phyloP scores from a whole-genome alignment of 176 grass and related monocot genomes.

The Echinochloa phyllopogon region DNA sequence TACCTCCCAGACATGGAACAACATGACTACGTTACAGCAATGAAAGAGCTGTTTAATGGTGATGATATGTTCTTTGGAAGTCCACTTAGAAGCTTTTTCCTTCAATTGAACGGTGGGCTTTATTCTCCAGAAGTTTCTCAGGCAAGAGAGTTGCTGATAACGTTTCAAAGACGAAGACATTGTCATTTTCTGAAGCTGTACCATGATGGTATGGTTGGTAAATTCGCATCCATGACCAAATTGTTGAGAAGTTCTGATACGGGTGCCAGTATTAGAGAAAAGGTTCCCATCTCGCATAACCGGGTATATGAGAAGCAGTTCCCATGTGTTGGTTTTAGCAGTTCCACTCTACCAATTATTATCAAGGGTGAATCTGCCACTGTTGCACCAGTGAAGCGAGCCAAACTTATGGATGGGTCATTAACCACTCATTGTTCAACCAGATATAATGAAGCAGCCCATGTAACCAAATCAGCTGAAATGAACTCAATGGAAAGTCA shows the following conservation, averaged over 20 bases:
- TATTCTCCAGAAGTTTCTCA: constrained; percentile 77
- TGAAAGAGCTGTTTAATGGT: constrained; percentile 71
- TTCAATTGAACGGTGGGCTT: constrained; percentile 65
- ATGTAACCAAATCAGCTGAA: constrained; percentile 49
- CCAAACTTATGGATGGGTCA: constrained; percentile 45
- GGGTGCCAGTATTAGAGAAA: constrained; percentile 43
- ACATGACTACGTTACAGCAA: constrained; percentile 49
- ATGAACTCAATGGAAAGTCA: constrained; percentile 44
- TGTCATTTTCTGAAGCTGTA: constrained; percentile 72
- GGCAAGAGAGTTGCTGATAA: constrained; percentile 58
- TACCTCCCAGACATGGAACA: constrained; percentile 82
- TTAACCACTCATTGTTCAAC: constrained; percentile 33
- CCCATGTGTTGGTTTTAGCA: constrained; percentile 50
- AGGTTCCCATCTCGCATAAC: constrained; percentile 54
- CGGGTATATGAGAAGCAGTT: constrained; percentile 42
- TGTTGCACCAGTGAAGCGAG: constrained; percentile 47
- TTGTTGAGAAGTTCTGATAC: constrained; percentile 43
- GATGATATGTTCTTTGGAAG: constrained; percentile 74
- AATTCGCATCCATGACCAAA: constrained; percentile 58
- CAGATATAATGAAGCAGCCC: constrained; percentile 46
- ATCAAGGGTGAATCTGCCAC: constrained; percentile 26
- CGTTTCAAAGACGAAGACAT: constrained; percentile 63
- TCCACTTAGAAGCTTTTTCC: constrained; percentile 58
- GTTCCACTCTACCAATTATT: constrained; percentile 36
- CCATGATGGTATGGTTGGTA: constrained; percentile 59